Base-by-base conservation (phyloP, 2,329 filamentous ascomycete genomes). In the Seiridium cupressi region DNA sequence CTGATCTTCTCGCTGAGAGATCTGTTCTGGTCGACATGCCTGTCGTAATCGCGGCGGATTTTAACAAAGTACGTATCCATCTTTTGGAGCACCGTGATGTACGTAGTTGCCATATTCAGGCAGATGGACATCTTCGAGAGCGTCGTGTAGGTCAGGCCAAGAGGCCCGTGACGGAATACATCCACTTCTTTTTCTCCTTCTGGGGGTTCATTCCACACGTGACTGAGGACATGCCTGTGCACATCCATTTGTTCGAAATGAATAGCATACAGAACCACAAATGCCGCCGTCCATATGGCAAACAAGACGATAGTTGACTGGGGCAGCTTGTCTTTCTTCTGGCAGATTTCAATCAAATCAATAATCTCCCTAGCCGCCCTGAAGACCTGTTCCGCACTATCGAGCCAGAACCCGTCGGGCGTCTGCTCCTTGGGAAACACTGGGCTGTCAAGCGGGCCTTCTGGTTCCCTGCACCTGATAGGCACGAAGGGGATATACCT, bases 211-310 rank as follows among this genome's bases (percentile, higher is more conserved):
- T 76, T 70, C 46, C 73, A 77, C 26, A 79, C 75, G 2, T 75
- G 63, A 48, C 66, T 67, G 5, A 77, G 69, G 75, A 90, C 82
- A 67, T 84, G 82, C 3, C 77, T 74, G 9, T 82, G 74, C 1
- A 77, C 77, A 65, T 92, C 89, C 86, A 92, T 90, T 60, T 84
- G 81, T 0, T 87, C 86, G 60, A 91, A 92, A 67, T 87, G 84
- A 49, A 81, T 78, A 9, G 84, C 85, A 69, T 91, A 92, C 2
- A 90, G 79, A 40, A 86, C 86, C 13, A 85, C 80, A 66, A 90
- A 89, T 0, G 84, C 83, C 1, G 88, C 87, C 9, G 83, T 84
- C 79, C 88, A 92, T 44, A 89, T 79, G 2, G 88, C 84, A 67
- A 90, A 91, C 3, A 85, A 81, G 3, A 88, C 82, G 40, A 90